Evolutionary conservation across 23 red algal species (phyloP).

Genomic region (Gracilariopsis chorda): DNA sequence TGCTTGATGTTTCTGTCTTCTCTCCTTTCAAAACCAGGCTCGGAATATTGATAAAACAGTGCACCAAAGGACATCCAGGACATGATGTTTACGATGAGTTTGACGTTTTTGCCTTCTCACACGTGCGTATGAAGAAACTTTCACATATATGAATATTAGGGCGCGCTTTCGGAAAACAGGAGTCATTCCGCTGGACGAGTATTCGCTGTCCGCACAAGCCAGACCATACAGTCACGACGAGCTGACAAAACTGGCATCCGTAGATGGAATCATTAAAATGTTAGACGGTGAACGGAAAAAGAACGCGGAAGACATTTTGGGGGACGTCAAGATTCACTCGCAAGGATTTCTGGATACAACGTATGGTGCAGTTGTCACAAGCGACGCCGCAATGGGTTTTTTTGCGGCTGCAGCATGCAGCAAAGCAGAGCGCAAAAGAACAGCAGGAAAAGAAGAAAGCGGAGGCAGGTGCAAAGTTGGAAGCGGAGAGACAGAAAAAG

Average conservation of each 20-base stretch:
- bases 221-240: neutral
- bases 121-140: neutral
- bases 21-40: neutral
- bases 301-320: neutral
- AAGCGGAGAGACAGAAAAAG: too few species aligned
- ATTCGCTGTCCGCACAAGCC: neutral
- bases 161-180: neutral
- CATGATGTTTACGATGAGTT: neutral
- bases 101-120: neutral
- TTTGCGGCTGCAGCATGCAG: too few species aligned
- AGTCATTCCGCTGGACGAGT: neutral
- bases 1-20: constrained; percentile 11
- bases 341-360: neutral
- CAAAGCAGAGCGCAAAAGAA: too few species aligned
- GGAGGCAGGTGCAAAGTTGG: too few species aligned
- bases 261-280: neutral
- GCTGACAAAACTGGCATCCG: neutral
- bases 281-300: neutral
- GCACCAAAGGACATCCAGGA: neutral
- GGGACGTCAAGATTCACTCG: neutral
- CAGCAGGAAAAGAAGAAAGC: too few species aligned
- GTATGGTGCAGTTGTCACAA: neutral
- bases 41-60: neutral
- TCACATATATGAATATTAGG: neutral
- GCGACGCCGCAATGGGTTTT: neutral